Base-by-base conservation (phyloP, 225 moss, liverwort and hornwort genomes). In the Takakia lepidozioides region DNA sequence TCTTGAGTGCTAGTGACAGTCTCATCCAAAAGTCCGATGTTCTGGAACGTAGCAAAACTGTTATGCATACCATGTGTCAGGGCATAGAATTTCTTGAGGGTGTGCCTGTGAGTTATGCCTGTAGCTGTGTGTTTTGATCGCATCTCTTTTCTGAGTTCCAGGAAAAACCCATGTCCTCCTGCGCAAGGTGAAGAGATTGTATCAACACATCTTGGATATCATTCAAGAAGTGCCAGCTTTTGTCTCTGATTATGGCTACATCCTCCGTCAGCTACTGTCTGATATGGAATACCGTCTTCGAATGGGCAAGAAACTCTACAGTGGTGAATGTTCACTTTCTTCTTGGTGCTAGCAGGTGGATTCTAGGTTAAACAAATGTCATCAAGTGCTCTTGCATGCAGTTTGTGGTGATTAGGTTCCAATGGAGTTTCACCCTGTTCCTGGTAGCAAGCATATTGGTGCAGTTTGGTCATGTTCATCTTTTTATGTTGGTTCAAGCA, bases 221-320 rank as follows among this genome's bases (percentile, higher is more conserved):
- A 42, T 98, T 56, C 73, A 57, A 58, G 82, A 78, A 48, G 87
- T 91, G 45, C 98, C 87, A 11, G 63, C 56, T 30, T 98, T 91
- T 70, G 63, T 77, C 10, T 74, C 84, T 19, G 98, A 98, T 55
- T 98, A 98, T 56, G 68, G 80, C 68, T 76, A 81, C 48, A 76
- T 98, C 19, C 63, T 98, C 18, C 87, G 87, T 51, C 87, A 87
- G 71, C 80, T 98, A 17, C 78, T 98, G 48, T 83, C 77, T 29
- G 74, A 84, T 26, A 67, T 91, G 51, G 91, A 91, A 63, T 98
- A 98, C 51, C 80, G 91, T 27, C 57, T 83, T 51, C 98, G 98
- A 19, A 83, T 98, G 74, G 78, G 90, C 71, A 98, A 81, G 70
- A 91, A 83, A 65, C 67, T 87, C 14, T 91, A 91, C 62, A 74